Evolutionary conservation across 345 rosid species (phyloP).

Genomic region (Passiflora organensis): DNA sequence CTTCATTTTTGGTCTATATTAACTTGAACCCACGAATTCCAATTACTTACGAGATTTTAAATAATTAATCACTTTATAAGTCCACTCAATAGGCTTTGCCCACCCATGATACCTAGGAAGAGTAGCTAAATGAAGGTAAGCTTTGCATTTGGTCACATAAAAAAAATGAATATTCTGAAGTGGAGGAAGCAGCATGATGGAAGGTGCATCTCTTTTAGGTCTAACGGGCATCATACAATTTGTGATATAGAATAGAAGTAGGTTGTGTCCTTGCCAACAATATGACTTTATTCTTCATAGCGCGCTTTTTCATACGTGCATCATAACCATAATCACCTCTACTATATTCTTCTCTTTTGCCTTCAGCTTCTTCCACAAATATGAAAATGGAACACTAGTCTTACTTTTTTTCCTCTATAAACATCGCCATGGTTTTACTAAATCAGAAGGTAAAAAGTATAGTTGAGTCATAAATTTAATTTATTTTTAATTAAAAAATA

Average conservation of each 20-base stretch:
- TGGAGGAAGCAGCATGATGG: conserved; percentile 41
- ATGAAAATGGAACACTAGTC: too few species aligned
- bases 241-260: conserved; percentile 4
- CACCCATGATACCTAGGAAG: conserved; percentile 26
- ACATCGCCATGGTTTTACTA: too few species aligned
- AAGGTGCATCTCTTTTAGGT: conserved; percentile 26
- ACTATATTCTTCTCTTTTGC: background rate
- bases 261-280: conserved; percentile 33
- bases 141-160: background rate
- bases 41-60: conserved; percentile 14
- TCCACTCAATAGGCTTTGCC: conserved; percentile 31
- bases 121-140: conserved; percentile 17
- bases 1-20: background rate
- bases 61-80: conserved; percentile 4
- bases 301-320: conserved; percentile 1
- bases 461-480: too few species aligned
- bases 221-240: conserved; percentile 6
- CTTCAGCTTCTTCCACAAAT: too few species aligned
- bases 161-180: background rate
- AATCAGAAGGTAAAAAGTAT: too few species aligned
- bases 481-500: too few species aligned
- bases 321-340: background rate
- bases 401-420: too few species aligned
- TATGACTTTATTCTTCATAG: conserved; percentile 25
- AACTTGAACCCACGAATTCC: background rate